Evolutionary conservation across 2,329 filamentous ascomycete species (phyloP).

Genomic region (Xylaria sp.): DNA sequence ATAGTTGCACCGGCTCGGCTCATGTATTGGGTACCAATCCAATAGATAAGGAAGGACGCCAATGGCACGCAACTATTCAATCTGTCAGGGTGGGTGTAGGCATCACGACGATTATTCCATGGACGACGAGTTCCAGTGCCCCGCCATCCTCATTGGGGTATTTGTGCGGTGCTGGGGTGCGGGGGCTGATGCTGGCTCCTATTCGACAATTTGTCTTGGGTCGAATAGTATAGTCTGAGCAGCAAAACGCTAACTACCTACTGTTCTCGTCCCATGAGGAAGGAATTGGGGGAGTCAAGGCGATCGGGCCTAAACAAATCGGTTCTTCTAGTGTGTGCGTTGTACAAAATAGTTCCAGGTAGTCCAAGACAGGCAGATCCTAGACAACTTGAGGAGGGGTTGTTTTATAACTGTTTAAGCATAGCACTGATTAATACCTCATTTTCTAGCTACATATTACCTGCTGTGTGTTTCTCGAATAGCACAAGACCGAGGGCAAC

Average conservation of each 20-base stretch:
- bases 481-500: neutral
- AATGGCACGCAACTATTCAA: conserved; percentile 15
- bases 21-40: conserved; percentile 29
- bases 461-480: neutral
- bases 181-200: conserved; percentile 17
- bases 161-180: conserved; percentile 11
- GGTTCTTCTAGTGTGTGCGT: conserved; percentile 9
- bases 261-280: neutral
- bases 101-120: conserved; percentile 22
- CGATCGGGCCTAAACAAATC: neutral
- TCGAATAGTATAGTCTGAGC: neutral
- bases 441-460: neutral
- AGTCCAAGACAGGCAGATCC: conserved; percentile 5
- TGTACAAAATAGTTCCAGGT: conserved; percentile 16
- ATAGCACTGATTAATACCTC: conserved; percentile 10
- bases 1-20: conserved; percentile 1
- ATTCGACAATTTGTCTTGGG: conserved; percentile 27
- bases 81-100: conserved; percentile 1
- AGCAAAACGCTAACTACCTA: neutral
- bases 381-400: conserved; percentile 1
- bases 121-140: conserved; percentile 5
- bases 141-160: conserved; percentile 12
- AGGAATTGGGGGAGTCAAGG: neutral
- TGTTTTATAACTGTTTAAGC: conserved; percentile 4
- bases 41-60: conserved; percentile 30